These are phyloP conservation scores for Penstemon newberryi DNA, from an alignment of 257 asterid genomes.

Conservation along the genomic window DNA sequence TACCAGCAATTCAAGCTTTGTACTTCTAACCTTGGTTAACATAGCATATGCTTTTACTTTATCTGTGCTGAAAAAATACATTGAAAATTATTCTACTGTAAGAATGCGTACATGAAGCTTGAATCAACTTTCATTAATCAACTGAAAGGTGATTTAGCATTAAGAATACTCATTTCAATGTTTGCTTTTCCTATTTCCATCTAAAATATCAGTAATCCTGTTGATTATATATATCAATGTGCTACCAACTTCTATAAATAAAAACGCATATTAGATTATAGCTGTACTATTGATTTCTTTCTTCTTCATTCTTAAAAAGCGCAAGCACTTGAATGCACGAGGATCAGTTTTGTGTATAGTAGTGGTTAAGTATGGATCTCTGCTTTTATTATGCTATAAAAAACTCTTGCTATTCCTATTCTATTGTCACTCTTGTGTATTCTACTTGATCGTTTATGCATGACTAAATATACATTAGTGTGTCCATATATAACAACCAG, in stretches of 20 bases:
- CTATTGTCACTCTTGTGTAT: not conserved
- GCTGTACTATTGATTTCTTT: not conserved
- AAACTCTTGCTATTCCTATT: not conserved
- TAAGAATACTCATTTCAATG: not conserved
- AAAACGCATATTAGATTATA: too few species aligned
- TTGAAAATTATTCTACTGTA: not conserved
- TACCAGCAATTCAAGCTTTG: not conserved
- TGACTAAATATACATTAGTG: not conserved
- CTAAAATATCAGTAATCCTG: not conserved
- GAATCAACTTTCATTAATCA: not conserved
- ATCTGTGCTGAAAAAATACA: not conserved
- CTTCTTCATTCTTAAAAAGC: not conserved
- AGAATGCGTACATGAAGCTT: not conserved
- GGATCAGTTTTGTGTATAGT: not conserved
- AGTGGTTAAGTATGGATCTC: not conserved
- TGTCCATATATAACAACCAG: not conserved
- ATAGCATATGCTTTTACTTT: not conserved
- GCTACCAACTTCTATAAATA: not conserved
- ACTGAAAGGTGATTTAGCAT: not conserved
- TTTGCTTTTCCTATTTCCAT: not conserved
- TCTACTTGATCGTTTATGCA: not conserved
- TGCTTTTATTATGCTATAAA: not conserved
- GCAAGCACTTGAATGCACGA: not conserved
- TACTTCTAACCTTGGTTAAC: not conserved
- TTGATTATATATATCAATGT: not conserved